Base-by-base conservation (phyloP, 2,329 filamentous ascomycete species). In the Cryoendolithus antarcticus region DNA sequence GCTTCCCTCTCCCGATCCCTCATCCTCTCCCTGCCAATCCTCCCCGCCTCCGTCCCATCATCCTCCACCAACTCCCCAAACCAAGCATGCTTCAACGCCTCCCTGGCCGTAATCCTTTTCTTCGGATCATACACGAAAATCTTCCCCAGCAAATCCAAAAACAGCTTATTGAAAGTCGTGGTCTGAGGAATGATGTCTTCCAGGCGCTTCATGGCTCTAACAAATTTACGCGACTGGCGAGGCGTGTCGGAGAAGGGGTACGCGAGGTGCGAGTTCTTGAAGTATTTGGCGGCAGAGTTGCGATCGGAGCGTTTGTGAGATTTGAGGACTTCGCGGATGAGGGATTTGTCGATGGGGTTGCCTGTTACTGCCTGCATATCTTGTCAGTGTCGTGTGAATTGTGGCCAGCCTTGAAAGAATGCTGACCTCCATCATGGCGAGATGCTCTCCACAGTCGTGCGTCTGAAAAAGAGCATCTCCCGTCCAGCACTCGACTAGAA, bases 71-170 rank as follows among this genome's bases (percentile, higher is more conserved):
- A 64, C 56, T 80, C 75, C 46, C 69, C 73, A 60, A 80, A 80
- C 76, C 76, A 80, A 1, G 72, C 71, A 53, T 80, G 76, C 54
- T 77, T 73, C 45, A 80, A 61, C 10, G 76, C 76, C 51, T 79
- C 65, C 47, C 78, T 74, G 44, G 76, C 76, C 1, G 74, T 75
- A 48, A 80, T 78, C 15, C 76, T 68, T 48, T 71, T 69, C 54
- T 75, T 76, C 5, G 76, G 76, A 44, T 80, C 75, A 52, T 80
- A 80, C 12, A 80, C 71, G 48, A 80, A 80, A 52, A 80, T 80
- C 48, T 65, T 69, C 44, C 69, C 65, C 4, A 80, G 62, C 4
- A 80, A 63, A 46, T 80, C 75, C 35, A 80, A 67, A 58, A 80
- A 78, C 37, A 73, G 65, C 41, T 67, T 65, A 58, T 80, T 79